Evolutionary conservation across 2,329 filamentous ascomycete genomes (phyloP).

Genomic region (Sporothrix pallida): DNA sequence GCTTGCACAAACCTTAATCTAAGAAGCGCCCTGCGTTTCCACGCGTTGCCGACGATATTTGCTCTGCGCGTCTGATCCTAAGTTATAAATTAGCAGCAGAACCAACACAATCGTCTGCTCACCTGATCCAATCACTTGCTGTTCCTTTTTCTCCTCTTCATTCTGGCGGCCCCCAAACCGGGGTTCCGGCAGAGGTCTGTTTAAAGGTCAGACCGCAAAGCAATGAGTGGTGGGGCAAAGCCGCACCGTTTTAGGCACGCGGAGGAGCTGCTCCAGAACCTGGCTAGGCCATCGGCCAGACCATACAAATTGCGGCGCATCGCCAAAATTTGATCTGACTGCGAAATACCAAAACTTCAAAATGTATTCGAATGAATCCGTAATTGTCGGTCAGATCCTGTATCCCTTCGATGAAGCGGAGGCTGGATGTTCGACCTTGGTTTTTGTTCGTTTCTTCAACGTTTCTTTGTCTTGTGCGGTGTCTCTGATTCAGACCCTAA

Average conservation of each 20-base stretch:
- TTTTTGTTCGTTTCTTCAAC: neutral
- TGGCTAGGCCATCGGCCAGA: neutral
- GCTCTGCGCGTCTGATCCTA: neutral
- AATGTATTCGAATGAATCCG: neutral
- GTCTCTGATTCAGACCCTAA: constrained; percentile 1
- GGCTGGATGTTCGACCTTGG: neutral
- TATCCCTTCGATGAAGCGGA: neutral
- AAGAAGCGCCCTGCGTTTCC: neutral
- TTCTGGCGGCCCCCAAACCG: neutral
- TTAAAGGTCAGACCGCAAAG: neutral
- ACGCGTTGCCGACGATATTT: neutral
- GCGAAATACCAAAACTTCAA: neutral
- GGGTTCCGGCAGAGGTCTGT: neutral
- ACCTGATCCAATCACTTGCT: neutral
- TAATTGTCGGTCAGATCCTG: neutral
- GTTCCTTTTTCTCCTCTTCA: neutral
- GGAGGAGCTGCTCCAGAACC: neutral
- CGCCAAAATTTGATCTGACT: neutral
- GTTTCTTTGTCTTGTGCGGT: neutral
- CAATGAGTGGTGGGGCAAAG: neutral
- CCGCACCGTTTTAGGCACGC: neutral
- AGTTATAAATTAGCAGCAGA: neutral
- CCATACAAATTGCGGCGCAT: neutral
- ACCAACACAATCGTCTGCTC: neutral
- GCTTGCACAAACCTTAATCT: neutral